Base-by-base conservation (phyloP, 768 basidiomycete genomes). In the Psilocybe sp. region DNA sequence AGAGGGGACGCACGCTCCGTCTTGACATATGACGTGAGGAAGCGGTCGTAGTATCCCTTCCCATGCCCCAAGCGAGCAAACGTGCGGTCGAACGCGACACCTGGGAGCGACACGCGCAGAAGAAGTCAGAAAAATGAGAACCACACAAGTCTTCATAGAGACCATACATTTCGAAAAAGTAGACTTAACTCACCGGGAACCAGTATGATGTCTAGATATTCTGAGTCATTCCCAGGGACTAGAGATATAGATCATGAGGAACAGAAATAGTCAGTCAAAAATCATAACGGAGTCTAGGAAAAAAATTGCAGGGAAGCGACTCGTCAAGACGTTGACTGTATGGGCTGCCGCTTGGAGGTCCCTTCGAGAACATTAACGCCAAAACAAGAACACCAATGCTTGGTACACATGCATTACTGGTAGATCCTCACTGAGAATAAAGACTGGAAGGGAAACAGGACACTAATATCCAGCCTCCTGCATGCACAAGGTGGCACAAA, bases 41-140 rank as follows among this genome's bases (percentile, higher is more conserved):
- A 92, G 12, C 76, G 73, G 67, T 92, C 89, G 57, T 92, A 92
- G 67, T 87, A 90, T 5, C 89, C 89, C 64, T 87, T 92, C 18
- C 89, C 89, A 55, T 90, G 87, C 9, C 89, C 89, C 23, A 92
- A 75, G 28, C 89, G 82, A 42, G 81, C 81, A 47, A 85, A 63
- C 13, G 77, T 76, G 37, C 69, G 72, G 67, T 91, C 89, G 56
- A 91, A 92, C 9, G 85, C 89, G 41, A 92, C 77, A 38, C 86
- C 89, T 86, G 63, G 23, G 16, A 41, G 28, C 23, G 23, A 28
- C 23, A 28, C 23, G 23, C 23, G 7, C 23, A 28, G 39, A 44
- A 34, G 19, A 8, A 11, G 13, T 16, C 10, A 45, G 32, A 3
- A 36, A n/a, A n/a, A 13, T 23, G 13, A 19, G 32, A 15, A 37